Base-by-base conservation (phyloP, 2,329 filamentous ascomycete species). In the Penicillium vulpinum region DNA sequence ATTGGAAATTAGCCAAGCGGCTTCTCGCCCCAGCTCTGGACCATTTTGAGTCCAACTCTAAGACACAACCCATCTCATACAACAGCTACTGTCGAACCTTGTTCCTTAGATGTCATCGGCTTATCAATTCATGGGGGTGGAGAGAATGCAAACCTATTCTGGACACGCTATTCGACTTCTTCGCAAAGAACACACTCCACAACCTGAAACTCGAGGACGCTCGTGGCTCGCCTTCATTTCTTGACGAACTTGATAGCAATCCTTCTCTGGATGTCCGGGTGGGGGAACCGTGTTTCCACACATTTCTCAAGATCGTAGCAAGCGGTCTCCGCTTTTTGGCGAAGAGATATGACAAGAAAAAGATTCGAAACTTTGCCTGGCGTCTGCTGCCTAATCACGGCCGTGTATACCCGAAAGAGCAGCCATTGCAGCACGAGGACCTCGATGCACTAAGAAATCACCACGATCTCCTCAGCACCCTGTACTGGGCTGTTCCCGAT, bases 351-450 rank as follows among this genome's bases (percentile, higher is more conserved):
- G 66, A 77, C 7, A 78, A 80, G 46, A 85, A 81, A 61, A 84
- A 81, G 65, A 77, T 86, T 48, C 77, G 78, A 16, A 82, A 82
- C 55, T 78, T 85, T 52, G 79, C 81, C 4, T 85, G 81, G 75
- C 80, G 85, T 24, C 76, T 83, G 24, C 76, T 85, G 31, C 85
- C 85, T 4, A 86, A 85, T 55, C 83, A 86, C 66, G 83, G 82
- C 4, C 80, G 83, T n/a, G 79, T 74, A 6, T 85, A 85, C 67
- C 82, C 79, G 2, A 87, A 86, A 65, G 84, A 87, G 28, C 74
- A 82, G 57, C 71, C 77, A 5, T 67, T 87, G 15, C 76, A 75
- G 29, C 76, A 80, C 51, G 76, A 80, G 54, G 83, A 84, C 60
- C 71, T 87, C 13, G 79, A 83, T 50, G 83, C 84, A 1, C 71